Evolutionary conservation across 805 yeast species (phyloP).

Genomic region (Kazachstania kunashirensis): DNA sequence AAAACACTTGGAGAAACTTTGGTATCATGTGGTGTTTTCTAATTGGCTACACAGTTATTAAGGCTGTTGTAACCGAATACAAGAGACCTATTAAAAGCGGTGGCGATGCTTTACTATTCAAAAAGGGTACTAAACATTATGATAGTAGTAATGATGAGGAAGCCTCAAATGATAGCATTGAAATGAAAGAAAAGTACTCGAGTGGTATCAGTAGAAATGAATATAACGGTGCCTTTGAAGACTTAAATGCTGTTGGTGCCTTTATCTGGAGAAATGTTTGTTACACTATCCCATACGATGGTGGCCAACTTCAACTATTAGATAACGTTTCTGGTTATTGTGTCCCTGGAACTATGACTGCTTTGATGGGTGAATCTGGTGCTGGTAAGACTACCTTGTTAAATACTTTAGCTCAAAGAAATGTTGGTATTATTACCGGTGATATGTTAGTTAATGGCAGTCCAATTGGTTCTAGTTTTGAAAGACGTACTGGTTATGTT

Average conservation of each 20-base stretch:
- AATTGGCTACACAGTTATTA: constrained; percentile 15
- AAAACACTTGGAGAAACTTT: constrained; percentile 75
- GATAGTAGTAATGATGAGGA: constrained; percentile 12
- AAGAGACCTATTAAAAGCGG: constrained; percentile 20
- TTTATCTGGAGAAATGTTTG: constrained; percentile 67
- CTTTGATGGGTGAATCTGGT: constrained; percentile 64
- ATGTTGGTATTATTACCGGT: constrained; percentile 57
- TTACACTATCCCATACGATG: constrained; percentile 52
- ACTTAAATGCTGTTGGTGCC: constrained; percentile 34
- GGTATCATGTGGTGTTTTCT: constrained; percentile 51
- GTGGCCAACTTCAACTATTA: constrained; percentile 45
- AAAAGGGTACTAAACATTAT: constrained; percentile 37
- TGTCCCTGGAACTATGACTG: constrained; percentile 66
- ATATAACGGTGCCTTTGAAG: constrained; percentile 8
- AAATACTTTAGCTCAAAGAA: constrained; percentile 55
- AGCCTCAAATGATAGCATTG: constrained; percentile 8
- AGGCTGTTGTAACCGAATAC: constrained; percentile 18
- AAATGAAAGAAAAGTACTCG: constrained; percentile 10
- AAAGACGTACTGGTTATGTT: constrained; percentile 54
- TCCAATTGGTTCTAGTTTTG: constrained; percentile 42
- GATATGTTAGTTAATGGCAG: constrained; percentile 51
- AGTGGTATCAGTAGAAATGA: constrained; percentile 2
- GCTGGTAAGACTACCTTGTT: constrained; percentile 68
- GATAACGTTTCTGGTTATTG: constrained; percentile 65
- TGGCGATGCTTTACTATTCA: constrained; percentile 37